phyloP scores from a whole-genome alignment of 345 rosid species.

The Salix koriyanagi region DNA sequence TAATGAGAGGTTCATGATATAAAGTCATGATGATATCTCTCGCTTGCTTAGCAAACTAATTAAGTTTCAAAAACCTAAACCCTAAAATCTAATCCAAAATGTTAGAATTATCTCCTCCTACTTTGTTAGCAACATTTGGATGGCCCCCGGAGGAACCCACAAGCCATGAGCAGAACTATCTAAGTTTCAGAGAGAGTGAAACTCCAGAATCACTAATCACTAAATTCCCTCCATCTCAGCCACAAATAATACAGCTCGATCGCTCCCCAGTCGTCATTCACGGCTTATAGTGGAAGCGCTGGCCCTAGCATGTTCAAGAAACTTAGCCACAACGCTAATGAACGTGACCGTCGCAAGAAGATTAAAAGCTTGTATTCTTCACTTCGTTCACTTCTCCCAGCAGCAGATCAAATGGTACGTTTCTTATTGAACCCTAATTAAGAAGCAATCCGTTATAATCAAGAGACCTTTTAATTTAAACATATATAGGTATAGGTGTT shows the following conservation, averaged over 20 bases:
- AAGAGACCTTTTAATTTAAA: too few relatives aligned
- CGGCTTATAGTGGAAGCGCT: background rate
- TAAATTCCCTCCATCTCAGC: background rate
- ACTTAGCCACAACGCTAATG: slow-evolving; percentile 71
- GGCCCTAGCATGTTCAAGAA: slow-evolving; percentile 37
- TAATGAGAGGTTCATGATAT: too few relatives aligned
- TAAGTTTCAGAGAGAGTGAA: background rate
- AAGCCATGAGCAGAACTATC: slow-evolving; percentile 5
- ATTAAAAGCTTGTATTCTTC: slow-evolving; percentile 50
- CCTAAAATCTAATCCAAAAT: background rate
- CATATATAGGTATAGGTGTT: too few relatives aligned
- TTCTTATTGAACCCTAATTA: background rate
- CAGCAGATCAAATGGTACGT: slow-evolving; percentile 44
- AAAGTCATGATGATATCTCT: too few relatives aligned
- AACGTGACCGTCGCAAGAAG: slow-evolving; percentile 59
- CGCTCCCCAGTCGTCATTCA: slow-evolving; percentile 15
- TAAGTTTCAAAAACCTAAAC: too few relatives aligned
- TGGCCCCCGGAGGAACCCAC: slow-evolving; percentile 26
- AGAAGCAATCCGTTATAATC: background rate
- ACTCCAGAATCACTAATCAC: too few relatives aligned
- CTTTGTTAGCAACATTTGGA: slow-evolving; percentile 5
- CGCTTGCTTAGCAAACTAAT: too few relatives aligned
- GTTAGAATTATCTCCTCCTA: slow-evolving; percentile 8
- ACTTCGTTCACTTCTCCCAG: slow-evolving; percentile 61
- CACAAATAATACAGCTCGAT: background rate